Conservation (phyloP, 2,329 filamentous ascomycete species). For the Penicillium crustosum region DNA sequence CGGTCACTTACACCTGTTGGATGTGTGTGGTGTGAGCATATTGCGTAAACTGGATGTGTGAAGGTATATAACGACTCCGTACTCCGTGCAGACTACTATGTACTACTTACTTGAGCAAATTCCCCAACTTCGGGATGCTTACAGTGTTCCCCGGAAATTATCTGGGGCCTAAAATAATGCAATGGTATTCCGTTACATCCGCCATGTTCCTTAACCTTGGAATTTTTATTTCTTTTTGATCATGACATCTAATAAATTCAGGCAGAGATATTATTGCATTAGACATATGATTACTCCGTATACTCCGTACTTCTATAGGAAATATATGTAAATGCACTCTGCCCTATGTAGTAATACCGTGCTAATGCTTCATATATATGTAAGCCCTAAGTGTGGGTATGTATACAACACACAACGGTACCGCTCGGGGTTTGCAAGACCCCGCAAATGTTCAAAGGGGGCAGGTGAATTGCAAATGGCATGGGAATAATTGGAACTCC, state of each 20-base stretch:
- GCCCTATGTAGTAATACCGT: background rate
- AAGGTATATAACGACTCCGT: background rate
- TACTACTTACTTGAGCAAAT: background rate
- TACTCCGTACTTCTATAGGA: background rate
- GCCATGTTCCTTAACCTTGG: background rate
- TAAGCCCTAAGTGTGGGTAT: background rate
- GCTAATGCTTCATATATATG: background rate
- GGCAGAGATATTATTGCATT: background rate
- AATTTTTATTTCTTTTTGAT: too few relatives aligned
- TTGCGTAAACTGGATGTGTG: background rate
- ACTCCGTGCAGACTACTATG: too few relatives aligned
- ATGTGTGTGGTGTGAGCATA: background rate
- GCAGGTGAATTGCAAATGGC: constrained; percentile 5
- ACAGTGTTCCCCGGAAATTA: constrained; percentile 6
- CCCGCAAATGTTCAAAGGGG: background rate
- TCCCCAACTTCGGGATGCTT: constrained; percentile 1
- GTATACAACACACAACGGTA: background rate
- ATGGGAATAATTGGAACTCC: background rate
- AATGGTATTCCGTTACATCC: constrained; percentile 5
- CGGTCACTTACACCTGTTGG: background rate
- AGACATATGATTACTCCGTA: background rate
- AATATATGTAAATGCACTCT: background rate
- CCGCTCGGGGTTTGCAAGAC: background rate
- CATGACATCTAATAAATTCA: background rate
- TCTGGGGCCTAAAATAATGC: background rate